A percentile compares a stretch with the other conserved stretches of the same genome.
phyloP scores from a whole-genome alignment of 129 eudicot genomes.

The Lactuca saligna region DNA sequence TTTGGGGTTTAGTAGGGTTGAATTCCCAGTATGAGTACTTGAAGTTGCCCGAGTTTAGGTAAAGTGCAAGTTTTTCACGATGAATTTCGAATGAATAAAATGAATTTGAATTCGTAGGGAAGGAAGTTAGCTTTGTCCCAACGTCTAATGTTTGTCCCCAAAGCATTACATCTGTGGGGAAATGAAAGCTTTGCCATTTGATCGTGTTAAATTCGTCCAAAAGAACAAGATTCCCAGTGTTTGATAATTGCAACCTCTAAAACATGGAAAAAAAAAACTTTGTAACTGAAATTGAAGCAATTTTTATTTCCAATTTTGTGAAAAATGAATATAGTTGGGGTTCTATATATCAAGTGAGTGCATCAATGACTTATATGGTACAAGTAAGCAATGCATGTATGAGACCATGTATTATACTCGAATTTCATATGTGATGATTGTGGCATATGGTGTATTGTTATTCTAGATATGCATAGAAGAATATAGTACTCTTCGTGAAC shows the following conservation, averaged over 20 bases:
- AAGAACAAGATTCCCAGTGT: conserved; percentile 70
- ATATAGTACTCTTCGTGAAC: too few species aligned
- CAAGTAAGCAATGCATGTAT: neutral
- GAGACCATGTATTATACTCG: neutral
- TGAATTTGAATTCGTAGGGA: conserved; percentile 43
- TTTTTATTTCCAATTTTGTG: neutral
- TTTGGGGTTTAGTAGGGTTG: conserved; percentile 38
- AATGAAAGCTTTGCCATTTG: conserved; percentile 96
- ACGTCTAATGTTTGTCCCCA: conserved; percentile 81
- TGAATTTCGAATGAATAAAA: conserved; percentile 76
- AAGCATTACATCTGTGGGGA: conserved; percentile 82
- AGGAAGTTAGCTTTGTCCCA: conserved; percentile 67
- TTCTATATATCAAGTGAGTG: neutral
- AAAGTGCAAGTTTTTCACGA: conserved; percentile 61
- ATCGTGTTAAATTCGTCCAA: conserved; percentile 51
- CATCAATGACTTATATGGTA: neutral
- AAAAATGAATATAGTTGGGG: neutral
- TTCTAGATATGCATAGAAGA: too few species aligned
- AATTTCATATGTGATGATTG: too few species aligned
- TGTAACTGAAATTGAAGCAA: neutral
- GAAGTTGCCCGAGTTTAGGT: conserved; percentile 50
- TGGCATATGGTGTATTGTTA: too few species aligned
- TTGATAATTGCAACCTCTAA: conserved; percentile 64
- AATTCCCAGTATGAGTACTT: conserved; percentile 92
- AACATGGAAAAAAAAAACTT: conserved; percentile 6